Percentiles rank a stretch among this genome's conserved stretches.
These are phyloP conservation scores for Hirsutella thompsonii DNA, from an alignment of 2,329 filamentous ascomycete species.

Conservation along the genomic window DNA sequence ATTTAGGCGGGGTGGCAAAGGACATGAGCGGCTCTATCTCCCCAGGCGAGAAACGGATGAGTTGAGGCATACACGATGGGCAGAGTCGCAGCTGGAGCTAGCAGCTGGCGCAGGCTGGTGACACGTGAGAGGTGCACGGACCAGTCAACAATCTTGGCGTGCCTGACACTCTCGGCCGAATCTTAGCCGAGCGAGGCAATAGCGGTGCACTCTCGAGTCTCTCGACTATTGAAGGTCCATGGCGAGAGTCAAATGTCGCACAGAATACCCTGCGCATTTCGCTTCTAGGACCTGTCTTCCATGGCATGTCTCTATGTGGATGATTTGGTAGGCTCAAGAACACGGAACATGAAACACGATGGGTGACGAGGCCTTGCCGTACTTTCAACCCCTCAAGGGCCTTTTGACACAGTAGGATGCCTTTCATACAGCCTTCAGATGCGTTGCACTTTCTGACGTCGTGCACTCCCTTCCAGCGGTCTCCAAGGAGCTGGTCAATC, in stretches of 20 bases:
- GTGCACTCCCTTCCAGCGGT: too few relatives aligned
- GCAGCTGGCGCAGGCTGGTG: slow-evolving; percentile 1
- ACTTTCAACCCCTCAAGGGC: too few relatives aligned
- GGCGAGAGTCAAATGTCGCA: neutral
- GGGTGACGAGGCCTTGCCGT: too few relatives aligned
- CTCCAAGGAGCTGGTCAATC: too few relatives aligned
- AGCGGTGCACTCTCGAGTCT: neutral
- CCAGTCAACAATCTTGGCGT: slow-evolving; percentile 3
- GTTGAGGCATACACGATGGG: neutral
- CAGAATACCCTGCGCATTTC: neutral
- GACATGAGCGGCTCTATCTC: neutral
- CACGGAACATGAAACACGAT: too few relatives aligned
- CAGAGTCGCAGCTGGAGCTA: slow-evolving; percentile 5
- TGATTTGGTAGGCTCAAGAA: too few relatives aligned
- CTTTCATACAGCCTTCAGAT: too few relatives aligned
- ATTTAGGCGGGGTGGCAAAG: slow-evolving; percentile 5
- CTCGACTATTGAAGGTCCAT: too few relatives aligned
- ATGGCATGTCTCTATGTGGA: too few relatives aligned
- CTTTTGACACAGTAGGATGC: too few relatives aligned
- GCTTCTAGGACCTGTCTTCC: neutral
- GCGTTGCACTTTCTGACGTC: too few relatives aligned
- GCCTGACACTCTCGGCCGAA: neutral
- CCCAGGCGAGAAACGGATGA: neutral
- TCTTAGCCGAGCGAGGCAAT: neutral
- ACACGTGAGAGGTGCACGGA: slow-evolving; percentile 13